Evolutionary conservation across 2,329 filamentous ascomycete species (phyloP).

Genomic region (Exophiala sideris): DNA sequence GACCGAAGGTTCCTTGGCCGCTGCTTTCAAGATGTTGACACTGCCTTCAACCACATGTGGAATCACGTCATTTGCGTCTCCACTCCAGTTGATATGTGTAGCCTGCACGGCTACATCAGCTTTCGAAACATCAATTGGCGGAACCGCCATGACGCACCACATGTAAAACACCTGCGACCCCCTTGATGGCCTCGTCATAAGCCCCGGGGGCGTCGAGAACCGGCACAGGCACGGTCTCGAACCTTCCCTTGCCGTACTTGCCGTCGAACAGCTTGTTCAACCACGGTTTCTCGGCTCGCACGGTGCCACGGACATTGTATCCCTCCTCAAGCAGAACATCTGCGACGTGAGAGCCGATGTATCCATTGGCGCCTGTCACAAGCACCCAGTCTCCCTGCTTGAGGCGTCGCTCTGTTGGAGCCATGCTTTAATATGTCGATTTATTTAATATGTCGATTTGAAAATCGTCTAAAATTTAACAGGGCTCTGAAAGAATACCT

Average conservation of each 20-base stretch:
- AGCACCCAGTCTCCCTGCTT: conserved; percentile 25
- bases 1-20: conserved; percentile 28
- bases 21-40: not conserved
- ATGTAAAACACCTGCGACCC: conserved; percentile 37
- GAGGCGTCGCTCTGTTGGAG: conserved; percentile 1
- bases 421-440: not conserved
- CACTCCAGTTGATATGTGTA: conserved; percentile 32
- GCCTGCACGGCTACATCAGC: not conserved
- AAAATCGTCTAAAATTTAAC: too few relatives aligned
- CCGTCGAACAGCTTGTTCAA: conserved; percentile 30
- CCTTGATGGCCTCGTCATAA: conserved; percentile 31
- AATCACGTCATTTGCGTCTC: conserved; percentile 40
- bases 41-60: conserved; percentile 18
- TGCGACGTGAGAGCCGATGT: conserved; percentile 37
- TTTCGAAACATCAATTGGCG: too few relatives aligned
- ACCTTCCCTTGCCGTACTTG: conserved; percentile 35
- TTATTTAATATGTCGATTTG: not conserved
- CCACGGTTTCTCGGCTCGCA: conserved; percentile 35
- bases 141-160: conserved; percentile 18
- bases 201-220: conserved; percentile 32
- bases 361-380: conserved; percentile 42
- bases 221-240: conserved; percentile 35
- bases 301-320: conserved; percentile 47
- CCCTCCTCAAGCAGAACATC: conserved; percentile 39
- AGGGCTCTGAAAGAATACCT: too few relatives aligned